Evolutionary conservation across 2,329 filamentous ascomycete genomes (phyloP), one percentile per base, ranked within the genome.

Genomic region (Fusarium sp.): DNA sequence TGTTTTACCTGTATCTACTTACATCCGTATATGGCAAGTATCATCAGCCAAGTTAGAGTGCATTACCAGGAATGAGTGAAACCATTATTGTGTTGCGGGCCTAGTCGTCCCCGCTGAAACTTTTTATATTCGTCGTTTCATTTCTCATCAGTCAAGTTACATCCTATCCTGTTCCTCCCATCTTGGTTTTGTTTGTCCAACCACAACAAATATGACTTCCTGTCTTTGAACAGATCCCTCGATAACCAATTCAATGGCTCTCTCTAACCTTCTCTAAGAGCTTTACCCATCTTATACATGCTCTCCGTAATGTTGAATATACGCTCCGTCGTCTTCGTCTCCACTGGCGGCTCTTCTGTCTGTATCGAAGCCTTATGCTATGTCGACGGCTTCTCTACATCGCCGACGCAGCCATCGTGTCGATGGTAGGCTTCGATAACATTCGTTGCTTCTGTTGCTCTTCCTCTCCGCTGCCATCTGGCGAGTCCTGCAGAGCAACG

Each of bases 401-500:
- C 32, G 78, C 75, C 64, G 79, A 80, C 32, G 79, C 79, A n/a
- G 77, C 77, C 65, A 80, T 68, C 8, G 78, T 80, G 65, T 77
- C 75, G 66, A 80, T 72, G 9, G 79, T 80, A 9, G 79, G 79
- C 54, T 72, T 73, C 17, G 52, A 67, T 14, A 72, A 69, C 56
- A 66, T 72, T 19, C 73, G 71, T 27, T 49, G 67, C 32, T 49
- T 67, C 32, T 45, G 43, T 33, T 53, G 55, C 17, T 53, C 54
- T 51, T 70, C 70, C 35, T 76, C 79, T 23, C 76, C 76, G 53
- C 80, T 82, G 51, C 82, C 82, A 33, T 81, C 81, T 4, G 79
- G 76, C 22, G 79, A 81, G 35, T 81, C 80, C 49, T 79, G 74
- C 58, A 79, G 72, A 17, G 75, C 76, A 15, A 82, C 76, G 65